A percentile compares a stretch with the other conserved stretches of the same genome.
Evolutionary conservation across 1,284 basidiomycete species (phyloP).

Genomic region (Cryptococcus sp.): DNA sequence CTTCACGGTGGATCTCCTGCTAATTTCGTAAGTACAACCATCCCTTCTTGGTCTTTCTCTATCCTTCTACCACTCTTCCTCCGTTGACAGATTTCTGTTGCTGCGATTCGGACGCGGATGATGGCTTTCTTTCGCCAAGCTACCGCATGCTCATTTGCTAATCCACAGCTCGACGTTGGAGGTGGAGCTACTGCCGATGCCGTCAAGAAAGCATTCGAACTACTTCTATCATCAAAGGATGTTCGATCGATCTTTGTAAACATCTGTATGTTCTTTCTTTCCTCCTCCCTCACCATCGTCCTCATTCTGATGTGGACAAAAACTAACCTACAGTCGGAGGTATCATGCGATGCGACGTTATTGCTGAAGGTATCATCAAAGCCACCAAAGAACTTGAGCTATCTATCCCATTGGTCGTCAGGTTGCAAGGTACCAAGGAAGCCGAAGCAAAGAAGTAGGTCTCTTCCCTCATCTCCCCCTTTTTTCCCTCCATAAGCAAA

Average conservation of each 20-base stretch:
- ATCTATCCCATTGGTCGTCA: slow-evolving; percentile 82
- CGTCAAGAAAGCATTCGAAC: slow-evolving; percentile 98
- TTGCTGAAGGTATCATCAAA: slow-evolving; percentile 96
- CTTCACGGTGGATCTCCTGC: slow-evolving; percentile 94
- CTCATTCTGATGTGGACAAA: not conserved
- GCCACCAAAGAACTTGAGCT: slow-evolving; percentile 88
- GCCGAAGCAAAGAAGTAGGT: slow-evolving; percentile 86
- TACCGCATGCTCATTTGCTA: no score
- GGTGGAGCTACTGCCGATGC: slow-evolving; percentile 97
- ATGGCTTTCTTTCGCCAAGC: no score
- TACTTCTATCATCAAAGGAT: slow-evolving; percentile 81
- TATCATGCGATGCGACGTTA: slow-evolving; percentile 97
- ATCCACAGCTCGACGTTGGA: slow-evolving; percentile 75
- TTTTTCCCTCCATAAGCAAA: not conserved
- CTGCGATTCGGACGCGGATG: no score
- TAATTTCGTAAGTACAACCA: slow-evolving; percentile 58
- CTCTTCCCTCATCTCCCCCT: not conserved
- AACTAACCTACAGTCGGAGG: slow-evolving; percentile 50
- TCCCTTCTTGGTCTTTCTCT: no score
- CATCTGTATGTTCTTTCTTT: slow-evolving; percentile 55
- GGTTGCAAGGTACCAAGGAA: slow-evolving; percentile 96
- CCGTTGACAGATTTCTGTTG: no score
- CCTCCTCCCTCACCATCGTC: not conserved
- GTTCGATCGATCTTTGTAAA: slow-evolving; percentile 99
- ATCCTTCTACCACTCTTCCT: no score